Conservation (phyloP, 441 rosid genomes). For the Gossypium davidsonii region DNA sequence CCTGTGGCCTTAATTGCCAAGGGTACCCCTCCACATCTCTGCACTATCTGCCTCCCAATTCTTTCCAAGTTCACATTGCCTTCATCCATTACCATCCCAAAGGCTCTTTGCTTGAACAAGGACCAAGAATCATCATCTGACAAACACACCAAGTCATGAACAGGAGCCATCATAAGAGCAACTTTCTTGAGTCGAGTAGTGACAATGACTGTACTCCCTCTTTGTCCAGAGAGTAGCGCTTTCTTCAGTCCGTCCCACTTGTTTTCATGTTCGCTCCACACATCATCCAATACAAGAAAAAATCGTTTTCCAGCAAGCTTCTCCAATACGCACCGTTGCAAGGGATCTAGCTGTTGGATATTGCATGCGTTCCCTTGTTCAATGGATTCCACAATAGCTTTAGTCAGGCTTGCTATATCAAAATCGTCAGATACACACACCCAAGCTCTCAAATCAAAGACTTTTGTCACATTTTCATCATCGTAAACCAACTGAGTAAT, state of each 20-base stretch:
- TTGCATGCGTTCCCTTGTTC: background rate
- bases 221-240: background rate
- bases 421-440: background rate
- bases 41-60: background rate
- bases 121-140: constrained; percentile 3
- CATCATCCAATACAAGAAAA: too few relatives aligned
- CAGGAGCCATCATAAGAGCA: background rate
- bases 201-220: background rate
- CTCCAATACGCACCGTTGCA: too few relatives aligned
- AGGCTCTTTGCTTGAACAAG: background rate
- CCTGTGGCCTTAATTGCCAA: background rate
- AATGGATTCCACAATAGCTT: background rate
- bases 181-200: background rate
- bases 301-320: too few relatives aligned
- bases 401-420: background rate
- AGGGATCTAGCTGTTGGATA: too few relatives aligned
- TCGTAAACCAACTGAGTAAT: background rate
- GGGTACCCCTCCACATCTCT: background rate
- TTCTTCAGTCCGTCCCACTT: background rate
- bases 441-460: background rate
- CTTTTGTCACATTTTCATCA: background rate
- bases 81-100: background rate
- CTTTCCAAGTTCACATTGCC: background rate
- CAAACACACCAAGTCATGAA: background rate
- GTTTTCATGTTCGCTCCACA: background rate